Evolutionary conservation across 2,329 filamentous ascomycete genomes (phyloP), one percentile per base, ranked within the genome.

Genomic region (Cladosporium halotolerans): DNA sequence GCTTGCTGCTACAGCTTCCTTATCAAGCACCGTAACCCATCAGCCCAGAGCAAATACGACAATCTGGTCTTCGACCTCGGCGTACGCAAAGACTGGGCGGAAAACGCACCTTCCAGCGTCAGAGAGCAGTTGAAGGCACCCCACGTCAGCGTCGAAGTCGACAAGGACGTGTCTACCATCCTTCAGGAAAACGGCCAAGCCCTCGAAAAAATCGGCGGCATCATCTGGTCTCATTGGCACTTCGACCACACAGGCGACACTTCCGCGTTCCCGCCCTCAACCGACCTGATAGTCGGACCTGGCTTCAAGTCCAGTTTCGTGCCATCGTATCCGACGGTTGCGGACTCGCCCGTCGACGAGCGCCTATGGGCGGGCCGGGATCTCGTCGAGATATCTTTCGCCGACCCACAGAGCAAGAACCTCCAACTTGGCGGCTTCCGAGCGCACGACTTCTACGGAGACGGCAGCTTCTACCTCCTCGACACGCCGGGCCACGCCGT

Each of bases 391-490:
- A 61, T 72, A n/a, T 49, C 60, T 33, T 69, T 73, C 43, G 34
- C 51, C 3, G 43, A 31, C 9, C 51, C 59, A 8, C 66, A 69
- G 42, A 56, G 55, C 18, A 56, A 55, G 6, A 52, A 71, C 8
- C 62, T 70, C 44, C 57, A 47, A 16, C 71, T 77, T n/a, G 75
- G 73, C 3, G 58, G 65, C 6, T 77, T 76, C 59, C 56, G 66
- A 11, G 76, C 76, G 3, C 60, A 68, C 28, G 79, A 82, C 61
- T 81, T 73, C 60, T 82, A 80, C 53, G 72, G 73, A 2, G 79
- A 82, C 59, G 79, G 78, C 0, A 74, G 69, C 16, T 77, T 82
- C 57, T 81, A 79, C 60, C 68, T 82, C 4, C 67, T 82, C 28
- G 67, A 78, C 57, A 70, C 72, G 2, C 77, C 78, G 0, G 79